phyloP scores from a whole-genome alignment of 2,329 filamentous ascomycete species.

The Dactylellina drechsleri region DNA sequence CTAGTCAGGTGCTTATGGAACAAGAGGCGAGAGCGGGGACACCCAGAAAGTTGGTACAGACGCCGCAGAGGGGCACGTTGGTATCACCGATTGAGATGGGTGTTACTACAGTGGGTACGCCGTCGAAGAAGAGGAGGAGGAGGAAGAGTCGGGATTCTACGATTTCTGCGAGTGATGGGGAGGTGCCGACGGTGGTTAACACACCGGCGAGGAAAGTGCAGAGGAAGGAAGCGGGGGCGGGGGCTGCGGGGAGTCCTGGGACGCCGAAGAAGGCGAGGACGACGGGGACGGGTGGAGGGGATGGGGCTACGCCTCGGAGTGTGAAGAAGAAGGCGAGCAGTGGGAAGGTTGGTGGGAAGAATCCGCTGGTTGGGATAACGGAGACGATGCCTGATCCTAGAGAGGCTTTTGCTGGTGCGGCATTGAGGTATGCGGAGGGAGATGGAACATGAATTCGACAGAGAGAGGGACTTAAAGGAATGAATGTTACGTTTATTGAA shows the following conservation, averaged over 20 bases:
- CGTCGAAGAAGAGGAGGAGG: conserved; percentile 53
- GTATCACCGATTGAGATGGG: conserved; percentile 56
- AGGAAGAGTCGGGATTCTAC: conserved; percentile 57
- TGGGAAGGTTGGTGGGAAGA: conserved; percentile 37
- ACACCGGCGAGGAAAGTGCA: conserved; percentile 54
- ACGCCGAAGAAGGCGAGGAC: conserved; percentile 54
- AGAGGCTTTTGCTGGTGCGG: conserved; percentile 35
- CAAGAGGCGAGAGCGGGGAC: conserved; percentile 50
- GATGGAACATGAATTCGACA: conserved; percentile 22
- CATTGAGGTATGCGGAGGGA: conserved; percentile 41
- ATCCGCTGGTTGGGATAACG: conserved; percentile 21
- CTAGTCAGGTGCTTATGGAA: conserved; percentile 58
- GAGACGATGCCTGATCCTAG: conserved; percentile 25
- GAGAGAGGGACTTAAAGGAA: neutral
- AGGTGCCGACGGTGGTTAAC: conserved; percentile 51
- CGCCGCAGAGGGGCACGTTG: conserved; percentile 27
- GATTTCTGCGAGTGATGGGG: conserved; percentile 57
- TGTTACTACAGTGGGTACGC: conserved; percentile 25
- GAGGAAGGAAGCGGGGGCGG: conserved; percentile 45
- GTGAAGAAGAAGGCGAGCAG: conserved; percentile 50
- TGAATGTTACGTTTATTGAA: conserved; percentile 12
- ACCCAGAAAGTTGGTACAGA: conserved; percentile 27
- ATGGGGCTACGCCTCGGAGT: conserved; percentile 56
- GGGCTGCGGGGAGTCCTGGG: conserved; percentile 51
- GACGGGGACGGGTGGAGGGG: conserved; percentile 26